These are phyloP conservation scores for Paraleonurus japonicus DNA, from an alignment of 257 asterid genomes.

Conservation along the genomic window DNA sequence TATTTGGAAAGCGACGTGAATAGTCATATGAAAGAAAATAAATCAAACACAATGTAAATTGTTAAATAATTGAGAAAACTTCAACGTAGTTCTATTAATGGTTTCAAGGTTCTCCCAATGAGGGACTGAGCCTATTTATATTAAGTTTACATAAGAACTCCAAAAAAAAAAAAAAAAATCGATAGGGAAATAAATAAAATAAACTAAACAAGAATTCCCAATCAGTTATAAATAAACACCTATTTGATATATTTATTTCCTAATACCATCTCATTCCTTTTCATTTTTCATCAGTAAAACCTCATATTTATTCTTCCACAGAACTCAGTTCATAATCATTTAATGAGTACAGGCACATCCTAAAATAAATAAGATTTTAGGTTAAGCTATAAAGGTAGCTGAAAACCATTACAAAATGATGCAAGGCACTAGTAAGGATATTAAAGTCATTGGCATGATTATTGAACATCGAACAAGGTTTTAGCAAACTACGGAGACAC, in stretches of 20 bases:
- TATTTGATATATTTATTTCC: background rate
- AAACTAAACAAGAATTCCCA: background rate
- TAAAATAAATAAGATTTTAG: background rate
- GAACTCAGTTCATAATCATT: background rate
- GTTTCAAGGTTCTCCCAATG: background rate
- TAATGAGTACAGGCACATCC: background rate
- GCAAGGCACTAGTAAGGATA: background rate
- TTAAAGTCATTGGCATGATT: background rate
- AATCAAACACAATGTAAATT: background rate
- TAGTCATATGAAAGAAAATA: background rate
- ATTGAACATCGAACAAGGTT: background rate
- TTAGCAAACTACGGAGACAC: background rate
- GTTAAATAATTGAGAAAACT: background rate
- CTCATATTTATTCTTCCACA: background rate
- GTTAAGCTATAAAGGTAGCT: background rate
- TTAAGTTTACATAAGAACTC: background rate
- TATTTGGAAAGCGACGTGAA: background rate
- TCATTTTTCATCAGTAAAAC: background rate
- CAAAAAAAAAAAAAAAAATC: background rate
- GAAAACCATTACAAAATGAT: background rate
- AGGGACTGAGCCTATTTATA: background rate
- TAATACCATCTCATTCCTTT: background rate
- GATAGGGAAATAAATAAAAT: background rate
- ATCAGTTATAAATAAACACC: background rate
- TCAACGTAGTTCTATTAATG: background rate